Conservation (phyloP, 176 grass and related monocot species). For the Saccharum spontaneum region DNA sequence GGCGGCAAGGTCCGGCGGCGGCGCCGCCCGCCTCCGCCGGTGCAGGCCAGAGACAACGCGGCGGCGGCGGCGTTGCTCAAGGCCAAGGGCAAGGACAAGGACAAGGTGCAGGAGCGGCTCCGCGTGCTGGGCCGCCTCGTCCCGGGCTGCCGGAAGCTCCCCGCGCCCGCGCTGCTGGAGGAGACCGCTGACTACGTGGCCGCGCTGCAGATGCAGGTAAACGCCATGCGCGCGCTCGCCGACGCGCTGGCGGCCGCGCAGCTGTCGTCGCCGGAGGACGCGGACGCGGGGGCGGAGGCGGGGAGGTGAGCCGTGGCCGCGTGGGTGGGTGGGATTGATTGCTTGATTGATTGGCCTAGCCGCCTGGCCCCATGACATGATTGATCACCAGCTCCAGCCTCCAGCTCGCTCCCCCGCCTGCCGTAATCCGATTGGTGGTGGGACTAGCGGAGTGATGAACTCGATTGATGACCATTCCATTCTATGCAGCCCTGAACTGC, state of each 20-base stretch:
- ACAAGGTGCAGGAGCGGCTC: conserved; percentile 79
- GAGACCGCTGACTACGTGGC: conserved; percentile 89
- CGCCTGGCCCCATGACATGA: neutral
- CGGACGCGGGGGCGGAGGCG: conserved; percentile 32
- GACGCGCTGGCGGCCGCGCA: conserved; percentile 68
- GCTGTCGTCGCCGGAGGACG: conserved; percentile 35
- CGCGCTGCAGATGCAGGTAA: conserved; percentile 96
- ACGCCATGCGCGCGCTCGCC: conserved; percentile 77
- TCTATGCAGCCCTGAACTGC: neutral
- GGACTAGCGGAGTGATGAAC: neutral
- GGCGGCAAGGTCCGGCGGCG: conserved; percentile 51
- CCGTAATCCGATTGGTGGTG: neutral
- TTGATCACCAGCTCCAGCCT: conserved; percentile 1
- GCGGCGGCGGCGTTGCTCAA: neutral
- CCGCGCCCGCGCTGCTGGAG: conserved; percentile 75
- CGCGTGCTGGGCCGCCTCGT: conserved; percentile 77
- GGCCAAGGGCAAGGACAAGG: conserved; percentile 16
- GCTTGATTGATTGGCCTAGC: neutral
- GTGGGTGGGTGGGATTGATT: neutral
- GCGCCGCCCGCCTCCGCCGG: conserved; percentile 33
- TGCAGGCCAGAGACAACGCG: neutral
- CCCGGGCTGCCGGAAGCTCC: conserved; percentile 83
- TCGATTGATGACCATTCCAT: neutral
- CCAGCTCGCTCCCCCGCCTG: neutral
- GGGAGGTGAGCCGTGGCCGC: conserved; percentile 42